Percentiles rank a stretch among this genome's conserved stretches.
These are phyloP conservation scores for Mycosphaerella sp. DNA, from an alignment of 2,329 filamentous ascomycete genomes.

Conservation along the genomic window DNA sequence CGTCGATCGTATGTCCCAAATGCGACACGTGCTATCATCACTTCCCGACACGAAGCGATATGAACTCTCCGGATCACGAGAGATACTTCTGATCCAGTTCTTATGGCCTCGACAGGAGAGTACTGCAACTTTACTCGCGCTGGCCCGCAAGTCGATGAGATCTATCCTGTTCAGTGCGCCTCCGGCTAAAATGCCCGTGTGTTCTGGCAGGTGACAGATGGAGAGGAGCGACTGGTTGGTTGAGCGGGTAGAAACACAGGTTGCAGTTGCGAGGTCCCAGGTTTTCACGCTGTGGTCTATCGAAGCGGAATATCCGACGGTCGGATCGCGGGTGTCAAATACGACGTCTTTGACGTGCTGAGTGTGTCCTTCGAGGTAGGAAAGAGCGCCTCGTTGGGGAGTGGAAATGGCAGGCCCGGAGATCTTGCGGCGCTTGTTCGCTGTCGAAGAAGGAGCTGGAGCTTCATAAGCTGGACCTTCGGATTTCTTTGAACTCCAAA, in stretches of 20 bases:
- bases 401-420: conserved; percentile 40
- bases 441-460: conserved; percentile 55
- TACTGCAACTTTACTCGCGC: conserved; percentile 66
- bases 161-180: conserved; percentile 83
- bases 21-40: conserved; percentile 83
- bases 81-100: conserved; percentile 61
- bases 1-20: conserved; percentile 84
- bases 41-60: conserved; percentile 76
- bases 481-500: conserved; percentile 79
- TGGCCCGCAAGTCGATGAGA: conserved; percentile 81
- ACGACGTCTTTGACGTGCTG: conserved; percentile 69
- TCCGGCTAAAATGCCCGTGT: conserved; percentile 62
- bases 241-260: conserved; percentile 72
- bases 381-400: conserved; percentile 70
- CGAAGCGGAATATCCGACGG: conserved; percentile 84
- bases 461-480: conserved; percentile 63
- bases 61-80: conserved; percentile 58
- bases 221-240: conserved; percentile 79
- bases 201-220: conserved; percentile 63
- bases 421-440: conserved; percentile 66
- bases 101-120: conserved; percentile 89
- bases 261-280: conserved; percentile 77
- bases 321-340: conserved; percentile 78
- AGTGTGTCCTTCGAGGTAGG: conserved; percentile 65
- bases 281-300: conserved; percentile 88